Evolutionary conservation across 23 red algal genomes (phyloP).

Genomic region (Gracilaria gracilis): DNA sequence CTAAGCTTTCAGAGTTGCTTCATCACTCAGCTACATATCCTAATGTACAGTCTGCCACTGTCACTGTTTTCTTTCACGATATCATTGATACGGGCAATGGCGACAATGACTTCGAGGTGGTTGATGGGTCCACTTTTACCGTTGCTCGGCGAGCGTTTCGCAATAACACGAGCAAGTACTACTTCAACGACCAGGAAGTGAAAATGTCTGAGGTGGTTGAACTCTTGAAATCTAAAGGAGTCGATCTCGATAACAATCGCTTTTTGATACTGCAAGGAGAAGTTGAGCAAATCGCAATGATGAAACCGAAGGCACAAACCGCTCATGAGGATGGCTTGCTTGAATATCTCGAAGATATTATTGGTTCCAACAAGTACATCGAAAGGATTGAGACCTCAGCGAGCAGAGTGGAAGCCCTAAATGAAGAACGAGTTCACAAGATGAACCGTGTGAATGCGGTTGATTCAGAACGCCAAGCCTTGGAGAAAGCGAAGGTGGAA

Average conservation of each 20-base stretch:
- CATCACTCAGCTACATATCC: constrained; percentile 79
- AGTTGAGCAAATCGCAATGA: constrained; percentile 97
- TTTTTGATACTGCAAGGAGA: constrained; percentile 99
- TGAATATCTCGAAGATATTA: constrained; percentile 99
- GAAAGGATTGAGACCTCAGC: constrained; percentile 58
- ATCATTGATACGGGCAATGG: constrained; percentile 86
- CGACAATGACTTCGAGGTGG: constrained; percentile 67
- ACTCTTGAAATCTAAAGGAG: constrained; percentile 84
- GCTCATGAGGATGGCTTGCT: constrained; percentile 91
- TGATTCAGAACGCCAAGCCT: constrained; percentile 80
- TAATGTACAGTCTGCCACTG: constrained; percentile 69
- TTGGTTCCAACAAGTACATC: constrained; percentile 80
- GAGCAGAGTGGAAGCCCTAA: constrained; percentile 59
- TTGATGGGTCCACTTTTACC: constrained; percentile 65
- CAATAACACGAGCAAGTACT: constrained; percentile 90
- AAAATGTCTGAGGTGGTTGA: constrained; percentile 76
- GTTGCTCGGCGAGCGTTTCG: constrained; percentile 80
- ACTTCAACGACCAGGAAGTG: constrained; percentile 68
- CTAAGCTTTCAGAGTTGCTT: constrained; percentile 89
- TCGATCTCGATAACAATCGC: constrained; percentile 97
- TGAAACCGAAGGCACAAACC: constrained; percentile 86
- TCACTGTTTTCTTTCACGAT: constrained; percentile 91
- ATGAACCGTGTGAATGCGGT: constrained; percentile 91
- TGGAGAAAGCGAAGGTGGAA: constrained; percentile 85
- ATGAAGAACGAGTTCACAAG: constrained; percentile 84